phyloP scores from a whole-genome alignment of 257 asterid species.

The Solanum chilense region DNA sequence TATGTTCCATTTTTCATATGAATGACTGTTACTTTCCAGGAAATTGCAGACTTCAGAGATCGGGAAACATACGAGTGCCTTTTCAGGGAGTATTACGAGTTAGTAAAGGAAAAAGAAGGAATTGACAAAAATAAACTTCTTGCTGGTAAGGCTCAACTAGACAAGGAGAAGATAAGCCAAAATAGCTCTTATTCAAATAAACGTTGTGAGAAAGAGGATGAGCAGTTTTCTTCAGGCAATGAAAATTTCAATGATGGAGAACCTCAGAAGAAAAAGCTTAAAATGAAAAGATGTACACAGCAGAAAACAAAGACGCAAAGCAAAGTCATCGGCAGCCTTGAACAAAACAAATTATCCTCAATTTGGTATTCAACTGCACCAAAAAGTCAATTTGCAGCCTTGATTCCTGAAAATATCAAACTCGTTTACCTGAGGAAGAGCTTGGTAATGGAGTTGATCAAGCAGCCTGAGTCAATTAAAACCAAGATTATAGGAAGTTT shows the following conservation, averaged over 20 bases:
- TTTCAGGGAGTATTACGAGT: conserved; percentile 54
- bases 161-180: conserved; percentile 4
- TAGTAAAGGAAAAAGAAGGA: conserved; percentile 30
- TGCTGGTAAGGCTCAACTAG: conserved; percentile 26
- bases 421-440: conserved; percentile 65
- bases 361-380: not conserved
- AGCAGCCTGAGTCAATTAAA: conserved; percentile 52
- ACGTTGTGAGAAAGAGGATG: conserved; percentile 23
- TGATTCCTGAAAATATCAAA: conserved; percentile 52
- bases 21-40: conserved; percentile 30
- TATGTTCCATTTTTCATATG: not conserved
- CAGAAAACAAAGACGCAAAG: conserved; percentile 1
- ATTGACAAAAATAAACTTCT: conserved; percentile 20
- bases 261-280: conserved; percentile 4
- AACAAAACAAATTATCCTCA: not conserved
- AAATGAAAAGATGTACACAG: conserved; percentile 16
- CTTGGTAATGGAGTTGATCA: conserved; percentile 37
- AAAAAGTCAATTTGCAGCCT: conserved; percentile 38
- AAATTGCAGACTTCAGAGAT: conserved; percentile 47
- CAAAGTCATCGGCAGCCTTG: not conserved
- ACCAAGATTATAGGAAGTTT: conserved; percentile 66
- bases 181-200: conserved; percentile 26
- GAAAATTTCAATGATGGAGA: conserved; percentile 14
- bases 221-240: conserved; percentile 20
- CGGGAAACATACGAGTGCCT: conserved; percentile 54